A percentile compares a stretch with the other conserved stretches of the same genome.
Conservation (phyloP, 73 alveolate species). For the Breviolum minutum region DNA sequence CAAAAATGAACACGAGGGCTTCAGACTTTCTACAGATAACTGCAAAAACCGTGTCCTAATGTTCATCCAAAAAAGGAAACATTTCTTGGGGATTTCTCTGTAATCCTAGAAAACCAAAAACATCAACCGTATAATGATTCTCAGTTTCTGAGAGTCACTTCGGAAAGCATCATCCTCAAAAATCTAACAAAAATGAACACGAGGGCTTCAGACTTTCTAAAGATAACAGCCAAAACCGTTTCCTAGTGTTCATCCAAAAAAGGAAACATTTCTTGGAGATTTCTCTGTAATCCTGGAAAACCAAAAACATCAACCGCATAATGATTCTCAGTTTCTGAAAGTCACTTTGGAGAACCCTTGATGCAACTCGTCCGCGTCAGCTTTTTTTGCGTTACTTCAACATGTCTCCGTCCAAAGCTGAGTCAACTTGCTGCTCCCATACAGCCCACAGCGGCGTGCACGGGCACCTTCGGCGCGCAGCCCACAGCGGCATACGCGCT, state of each 20-base stretch:
- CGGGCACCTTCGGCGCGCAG: neutral
- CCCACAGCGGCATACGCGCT: neutral
- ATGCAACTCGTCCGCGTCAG: too few species aligned
- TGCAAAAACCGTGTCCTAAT: neutral
- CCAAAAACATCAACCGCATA: too few species aligned
- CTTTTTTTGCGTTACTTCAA: too few species aligned
- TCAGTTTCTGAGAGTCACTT: too few species aligned
- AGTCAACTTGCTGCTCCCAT: too few species aligned
- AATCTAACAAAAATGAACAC: too few species aligned
- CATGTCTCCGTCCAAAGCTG: too few species aligned
- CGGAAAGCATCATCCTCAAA: too few species aligned
- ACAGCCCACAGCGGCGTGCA: neutral
- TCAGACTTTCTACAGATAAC: neutral
- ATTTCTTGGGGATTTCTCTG: neutral
- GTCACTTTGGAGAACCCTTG: too few species aligned
- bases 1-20: neutral
- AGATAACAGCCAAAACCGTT: neutral
- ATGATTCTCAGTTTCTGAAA: too few species aligned
- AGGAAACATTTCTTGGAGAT: neutral
- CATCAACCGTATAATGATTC: too few species aligned
- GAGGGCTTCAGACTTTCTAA: neutral
- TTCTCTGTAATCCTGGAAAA: neutral
- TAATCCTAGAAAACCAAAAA: too few species aligned
- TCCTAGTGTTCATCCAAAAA: neutral
- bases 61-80: neutral